A percentile compares a stretch with the other conserved stretches of the same genome.
Conservation (phyloP, 2,329 filamentous ascomycete species). For the Colletotrichum sojae region DNA sequence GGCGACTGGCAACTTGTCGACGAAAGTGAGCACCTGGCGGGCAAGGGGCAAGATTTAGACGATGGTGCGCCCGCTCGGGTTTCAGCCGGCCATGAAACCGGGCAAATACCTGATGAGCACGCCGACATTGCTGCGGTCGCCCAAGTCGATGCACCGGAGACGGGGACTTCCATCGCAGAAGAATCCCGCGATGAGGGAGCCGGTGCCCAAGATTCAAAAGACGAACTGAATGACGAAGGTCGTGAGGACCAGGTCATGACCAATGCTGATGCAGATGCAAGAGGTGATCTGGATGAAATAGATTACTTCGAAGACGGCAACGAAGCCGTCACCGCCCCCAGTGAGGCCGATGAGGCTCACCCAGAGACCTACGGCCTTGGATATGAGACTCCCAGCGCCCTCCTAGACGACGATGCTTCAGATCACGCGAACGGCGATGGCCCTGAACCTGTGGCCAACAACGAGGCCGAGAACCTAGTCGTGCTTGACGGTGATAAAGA, state of each 20-base stretch:
- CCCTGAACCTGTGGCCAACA: not conserved
- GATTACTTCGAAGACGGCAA: constrained; percentile 55
- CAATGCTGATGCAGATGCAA: constrained; percentile 3
- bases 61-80: constrained; percentile 25
- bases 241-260: too few relatives aligned
- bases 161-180: not conserved
- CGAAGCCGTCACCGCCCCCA: constrained; percentile 44
- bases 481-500: constrained; percentile 12
- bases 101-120: constrained; percentile 41
- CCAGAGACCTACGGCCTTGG: not conserved
- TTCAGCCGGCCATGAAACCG: constrained; percentile 8
- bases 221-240: too few relatives aligned
- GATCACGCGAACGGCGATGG: constrained; percentile 17
- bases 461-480: constrained; percentile 4
- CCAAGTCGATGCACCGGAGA: not conserved
- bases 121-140: constrained; percentile 42
- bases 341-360: constrained; percentile 11
- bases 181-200: too few relatives aligned
- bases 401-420: constrained; percentile 4
- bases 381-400: constrained; percentile 25
- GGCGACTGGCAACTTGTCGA: constrained; percentile 32
- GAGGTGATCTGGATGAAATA: constrained; percentile 47
- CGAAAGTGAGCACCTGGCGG: constrained; percentile 6
- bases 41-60: constrained; percentile 42
- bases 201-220: too few relatives aligned